Evolutionary conservation across 441 rosid genomes (phyloP), one percentile per base, ranked within the genome.

Genomic region (Bruguiera hainesii): DNA sequence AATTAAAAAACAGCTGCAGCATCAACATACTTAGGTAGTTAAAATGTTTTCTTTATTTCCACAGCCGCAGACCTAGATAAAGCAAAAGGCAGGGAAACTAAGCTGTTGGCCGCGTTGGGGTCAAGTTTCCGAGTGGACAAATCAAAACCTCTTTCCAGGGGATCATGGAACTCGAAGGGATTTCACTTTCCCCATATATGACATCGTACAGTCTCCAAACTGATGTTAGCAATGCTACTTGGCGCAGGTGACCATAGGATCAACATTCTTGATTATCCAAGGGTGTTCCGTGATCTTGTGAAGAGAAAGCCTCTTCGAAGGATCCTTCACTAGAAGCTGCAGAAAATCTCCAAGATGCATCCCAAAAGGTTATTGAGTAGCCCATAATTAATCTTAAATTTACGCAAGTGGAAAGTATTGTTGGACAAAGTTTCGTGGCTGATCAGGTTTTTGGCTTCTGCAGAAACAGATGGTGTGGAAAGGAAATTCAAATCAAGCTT

Each of bases 291-390:
- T 53, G 65, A 94, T 89, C 82, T 84, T 94, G 79, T 82, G 73
- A 50, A 91, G 85, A 49, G 98, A 82, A 46, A 91, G 90, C 73
- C 96, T 83, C 77, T 82, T 88, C 0, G 91, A 83, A 37, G 98
- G 86, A 74, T 94, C 94, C 76, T 84, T 89, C 18, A 89, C 91
- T 58, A 91, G 83, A 64, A 94, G 97, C 99, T 94, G 90, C 80
- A 80, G 67, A 76, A 63, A 42, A 4, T 31, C 39, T 66, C 60
- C 20, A 66, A 64, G 52, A 42, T 15, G n/a, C 68, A 69, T 37
- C 11, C 61, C n/a, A 68, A n/a, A 37, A 60, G 35, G 21, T 29
- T 20, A 42, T 25, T 31, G 7, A 62, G 58, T 23, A 19, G n/a
- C 11, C 21, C 28, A 5, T 10, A 63, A 1, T 46, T 11, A 9